Evolutionary conservation across 2,329 filamentous ascomycete genomes (phyloP).

Genomic region (Penicillium sp.): DNA sequence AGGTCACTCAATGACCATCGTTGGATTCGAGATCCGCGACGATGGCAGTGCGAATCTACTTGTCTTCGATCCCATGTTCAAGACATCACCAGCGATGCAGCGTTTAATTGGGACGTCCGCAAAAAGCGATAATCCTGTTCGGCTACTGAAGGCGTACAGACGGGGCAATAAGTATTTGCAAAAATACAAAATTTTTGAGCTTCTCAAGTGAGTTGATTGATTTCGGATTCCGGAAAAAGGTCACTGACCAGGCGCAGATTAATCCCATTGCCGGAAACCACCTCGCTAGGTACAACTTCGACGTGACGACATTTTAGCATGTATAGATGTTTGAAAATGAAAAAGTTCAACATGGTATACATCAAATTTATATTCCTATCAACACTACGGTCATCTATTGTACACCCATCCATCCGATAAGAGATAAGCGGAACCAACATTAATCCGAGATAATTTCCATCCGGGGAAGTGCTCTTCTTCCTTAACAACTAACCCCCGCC

Average conservation of each 20-base stretch:
- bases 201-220: constrained; percentile 62
- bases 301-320: not conserved
- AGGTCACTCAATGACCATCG: constrained; percentile 88
- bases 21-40: constrained; percentile 74
- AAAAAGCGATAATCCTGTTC: constrained; percentile 51
- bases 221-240: not conserved
- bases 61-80: constrained; percentile 86
- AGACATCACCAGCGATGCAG: constrained; percentile 66
- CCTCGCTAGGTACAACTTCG: not conserved
- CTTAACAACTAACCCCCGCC: not conserved
- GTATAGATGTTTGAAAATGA: too few species aligned
- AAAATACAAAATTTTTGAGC: constrained; percentile 76
- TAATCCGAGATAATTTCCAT: constrained; percentile 28
- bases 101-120: constrained; percentile 57
- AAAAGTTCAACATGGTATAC: not conserved
- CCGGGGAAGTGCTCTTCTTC: constrained; percentile 13
- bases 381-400: too few species aligned
- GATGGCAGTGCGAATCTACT: constrained; percentile 71
- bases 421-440: constrained; percentile 26
- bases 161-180: constrained; percentile 68
- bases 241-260: constrained; percentile 9
- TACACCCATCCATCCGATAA: constrained; percentile 16
- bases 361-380: not conserved
- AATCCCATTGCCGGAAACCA: not conserved
- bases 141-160: constrained; percentile 72